Evolutionary conservation across 768 basidiomycete genomes (phyloP).

Genomic region (Favolaschia claudopus): DNA sequence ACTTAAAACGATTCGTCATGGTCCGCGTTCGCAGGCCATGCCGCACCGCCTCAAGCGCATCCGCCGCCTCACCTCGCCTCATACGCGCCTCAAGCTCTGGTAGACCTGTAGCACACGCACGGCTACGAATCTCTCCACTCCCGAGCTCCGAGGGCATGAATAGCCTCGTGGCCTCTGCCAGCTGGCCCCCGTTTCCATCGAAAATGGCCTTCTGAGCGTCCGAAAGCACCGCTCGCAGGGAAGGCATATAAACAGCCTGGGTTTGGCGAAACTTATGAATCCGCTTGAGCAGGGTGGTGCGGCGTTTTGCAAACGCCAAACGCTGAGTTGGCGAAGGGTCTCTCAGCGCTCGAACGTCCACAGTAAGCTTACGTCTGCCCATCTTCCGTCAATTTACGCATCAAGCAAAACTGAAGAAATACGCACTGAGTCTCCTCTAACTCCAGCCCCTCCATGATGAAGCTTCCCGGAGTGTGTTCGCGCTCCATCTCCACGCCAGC

Average conservation of each 20-base stretch:
- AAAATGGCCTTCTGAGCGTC: not conserved
- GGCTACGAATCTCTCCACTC: not conserved
- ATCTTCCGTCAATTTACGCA: too few species aligned
- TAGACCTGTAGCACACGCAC: not conserved
- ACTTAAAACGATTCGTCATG: not conserved
- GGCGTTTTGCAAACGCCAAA: not conserved
- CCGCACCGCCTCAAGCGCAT: not conserved
- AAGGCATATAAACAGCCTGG: not conserved
- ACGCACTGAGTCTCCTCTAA: not conserved
- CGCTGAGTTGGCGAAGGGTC: not conserved
- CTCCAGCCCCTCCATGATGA: not conserved
- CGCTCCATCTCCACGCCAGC: conserved; percentile 7
- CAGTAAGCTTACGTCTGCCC: too few species aligned
- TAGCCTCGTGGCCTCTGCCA: not conserved
- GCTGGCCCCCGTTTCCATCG: not conserved
- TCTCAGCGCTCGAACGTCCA: not conserved
- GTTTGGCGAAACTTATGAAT: not conserved
- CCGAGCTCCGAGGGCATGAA: not conserved
- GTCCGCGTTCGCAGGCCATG: not conserved
- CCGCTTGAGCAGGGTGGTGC: not conserved
- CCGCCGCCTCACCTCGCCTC: not conserved
- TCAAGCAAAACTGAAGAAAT: too few species aligned
- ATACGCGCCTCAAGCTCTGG: not conserved
- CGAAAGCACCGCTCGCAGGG: not conserved
- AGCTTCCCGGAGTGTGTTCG: not conserved